Evolutionary conservation across 164 flowering plant species (phyloP), one percentile per base, ranked within the genome.

Genomic region (Dillenia suffruticosa): DNA sequence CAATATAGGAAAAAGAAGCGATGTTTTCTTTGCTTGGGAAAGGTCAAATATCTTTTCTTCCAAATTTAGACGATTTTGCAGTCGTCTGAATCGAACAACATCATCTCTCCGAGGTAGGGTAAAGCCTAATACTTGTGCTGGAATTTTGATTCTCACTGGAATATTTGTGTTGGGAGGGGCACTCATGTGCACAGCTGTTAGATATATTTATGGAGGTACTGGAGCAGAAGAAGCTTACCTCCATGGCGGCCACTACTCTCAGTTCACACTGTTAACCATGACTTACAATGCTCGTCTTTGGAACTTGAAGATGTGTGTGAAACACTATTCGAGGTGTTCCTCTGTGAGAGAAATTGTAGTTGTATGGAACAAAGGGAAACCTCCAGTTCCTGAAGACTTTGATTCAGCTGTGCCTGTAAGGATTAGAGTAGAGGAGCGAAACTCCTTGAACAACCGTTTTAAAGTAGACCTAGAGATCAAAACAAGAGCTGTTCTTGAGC

Each of bases 301-400:
- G 98, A 93, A 93, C 56, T 70, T 93, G 78, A 90, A 89, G 60
- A 84, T 93, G 92, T 90, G 80, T 63, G 80, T 90, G 44, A 87
- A 84, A 63, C 98, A 90, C 72, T 93, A 93, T 76, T 93, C 98
- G 0, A 79, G 91, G 70, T 93, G 98, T 63, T 70, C 96, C 8
- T 93, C 98, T 0, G 97, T 93, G 49, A 72, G 76, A 62, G 98
- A 93, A 69, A 93, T 93, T 46, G 91, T 93, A 15, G 92, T 93
- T 32, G 85, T 90, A 15, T 93, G 98, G 97, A 90, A 93, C 87
- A 87, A 86, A 74, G 98, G 98, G 15, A 56, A 43, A 12, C 92
- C 89, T 45, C 95, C 97, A 1, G 56, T 73, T 6, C 17, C 56
- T 44, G 73, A 77, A 45, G 92, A 87, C 15, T 76, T 93, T 15